Evolutionary conservation across 192 early-diverging fungal species (phyloP).

Genomic region (Rhizoclosmatium globosum): DNA sequence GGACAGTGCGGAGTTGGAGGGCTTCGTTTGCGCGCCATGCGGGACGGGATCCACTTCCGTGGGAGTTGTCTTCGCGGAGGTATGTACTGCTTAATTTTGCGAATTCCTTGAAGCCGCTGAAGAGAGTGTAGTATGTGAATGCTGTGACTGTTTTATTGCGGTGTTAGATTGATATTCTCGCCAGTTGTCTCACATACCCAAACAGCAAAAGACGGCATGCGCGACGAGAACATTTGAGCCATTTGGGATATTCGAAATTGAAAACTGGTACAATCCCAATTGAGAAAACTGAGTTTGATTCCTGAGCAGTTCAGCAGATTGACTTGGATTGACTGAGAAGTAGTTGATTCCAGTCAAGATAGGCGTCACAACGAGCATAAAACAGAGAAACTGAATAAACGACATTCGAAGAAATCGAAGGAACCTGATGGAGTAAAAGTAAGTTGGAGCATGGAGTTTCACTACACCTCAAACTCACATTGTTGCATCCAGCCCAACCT

Average conservation of each 20-base stretch:
- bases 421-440: slow-evolving; percentile 39
- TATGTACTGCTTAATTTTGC: slow-evolving; percentile 36
- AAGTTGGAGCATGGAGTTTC: no score
- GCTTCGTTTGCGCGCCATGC: slow-evolving; percentile 51
- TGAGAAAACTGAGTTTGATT: slow-evolving; percentile 4
- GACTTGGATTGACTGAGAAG: slow-evolving; percentile 28
- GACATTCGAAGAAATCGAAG: slow-evolving; percentile 55
- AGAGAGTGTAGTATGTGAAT: slow-evolving; percentile 48
- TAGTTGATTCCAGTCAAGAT: slow-evolving; percentile 56
- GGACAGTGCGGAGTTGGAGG: slow-evolving; percentile 55
- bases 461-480: slow-evolving; percentile 37
- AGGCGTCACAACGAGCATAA: slow-evolving; percentile 45
- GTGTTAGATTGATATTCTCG: no score
- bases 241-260: slow-evolving; percentile 46
- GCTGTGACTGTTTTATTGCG: no score
- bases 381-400: slow-evolving; percentile 31
- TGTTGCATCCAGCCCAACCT: slow-evolving; percentile 60
- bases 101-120: slow-evolving; percentile 47
- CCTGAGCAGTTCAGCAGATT: neutral
- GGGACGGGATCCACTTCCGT: slow-evolving; percentile 25
- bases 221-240: slow-evolving; percentile 44
- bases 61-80: slow-evolving; percentile 37
- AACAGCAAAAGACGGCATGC: slow-evolving; percentile 49
- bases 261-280: slow-evolving; percentile 5
- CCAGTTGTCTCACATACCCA: no score